Evolutionary conservation across 257 asterid genomes (phyloP).

Genomic region (Gentiana dahurica): DNA sequence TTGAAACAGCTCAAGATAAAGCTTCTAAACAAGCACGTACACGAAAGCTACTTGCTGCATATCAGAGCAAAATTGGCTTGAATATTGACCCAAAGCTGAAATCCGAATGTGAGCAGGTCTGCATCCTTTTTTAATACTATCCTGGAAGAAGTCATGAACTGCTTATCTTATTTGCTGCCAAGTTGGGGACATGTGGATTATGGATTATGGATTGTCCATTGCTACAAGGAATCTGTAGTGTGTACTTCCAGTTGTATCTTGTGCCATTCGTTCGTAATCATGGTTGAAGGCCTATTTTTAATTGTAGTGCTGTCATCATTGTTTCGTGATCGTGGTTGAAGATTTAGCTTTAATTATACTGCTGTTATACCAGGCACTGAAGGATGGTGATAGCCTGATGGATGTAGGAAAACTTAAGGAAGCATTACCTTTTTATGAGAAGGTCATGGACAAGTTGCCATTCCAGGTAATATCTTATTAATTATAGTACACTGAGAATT

Average conservation of each 20-base stretch:
- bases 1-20: conserved; percentile 66
- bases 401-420: conserved; percentile 70
- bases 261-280: no score
- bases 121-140: not conserved
- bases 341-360: conserved; percentile 63
- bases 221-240: no score
- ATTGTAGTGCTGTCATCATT: no score
- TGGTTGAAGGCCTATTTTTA: no score
- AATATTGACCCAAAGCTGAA: conserved; percentile 56
- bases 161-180: no score
- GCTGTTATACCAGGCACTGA: conserved; percentile 65
- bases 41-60: conserved; percentile 58
- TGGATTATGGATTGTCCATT: no score
- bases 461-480: conserved; percentile 41
- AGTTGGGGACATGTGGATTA: no score
- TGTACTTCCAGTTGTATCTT: no score
- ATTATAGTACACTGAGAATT: no score
- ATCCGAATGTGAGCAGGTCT: conserved; percentile 72
- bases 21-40: conserved; percentile 72
- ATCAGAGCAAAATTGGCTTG: conserved; percentile 56
- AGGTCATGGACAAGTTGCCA: conserved; percentile 61
- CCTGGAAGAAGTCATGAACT: no score
- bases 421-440: conserved; percentile 62
- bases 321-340: conserved; percentile 19
- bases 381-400: conserved; percentile 75